Evolutionary conservation across 768 basidiomycete genomes (phyloP).

Genomic region (Hygrophorus russula): DNA sequence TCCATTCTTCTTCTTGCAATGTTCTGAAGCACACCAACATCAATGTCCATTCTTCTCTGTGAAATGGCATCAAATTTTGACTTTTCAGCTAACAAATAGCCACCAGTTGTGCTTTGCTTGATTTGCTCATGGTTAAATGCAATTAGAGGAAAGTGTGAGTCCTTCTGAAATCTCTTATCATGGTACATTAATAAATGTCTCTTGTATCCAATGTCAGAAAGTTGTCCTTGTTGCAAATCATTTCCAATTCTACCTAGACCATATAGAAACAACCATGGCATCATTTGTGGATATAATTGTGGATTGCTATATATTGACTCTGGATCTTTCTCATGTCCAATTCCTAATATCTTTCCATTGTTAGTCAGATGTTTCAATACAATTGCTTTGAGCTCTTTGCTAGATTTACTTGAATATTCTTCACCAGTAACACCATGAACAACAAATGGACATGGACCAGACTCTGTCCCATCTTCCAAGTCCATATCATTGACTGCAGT

Average conservation of each 20-base stretch:
- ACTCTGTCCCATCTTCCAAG: slow-evolving; percentile 12
- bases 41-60: slow-evolving; percentile 11
- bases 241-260: slow-evolving; percentile 20
- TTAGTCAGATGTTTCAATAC: slow-evolving; percentile 9
- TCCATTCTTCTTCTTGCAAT: slow-evolving; percentile 12
- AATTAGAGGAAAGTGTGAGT: slow-evolving; percentile 15
- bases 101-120: slow-evolving; percentile 12
- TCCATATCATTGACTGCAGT: slow-evolving; percentile 11
- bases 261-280: slow-evolving; percentile 30
- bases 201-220: slow-evolving; percentile 16
- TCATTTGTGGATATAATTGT: slow-evolving; percentile 18
- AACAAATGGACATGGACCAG: slow-evolving; percentile 17
- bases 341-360: slow-evolving; percentile 10
- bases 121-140: slow-evolving; percentile 22
- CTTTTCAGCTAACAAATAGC: slow-evolving; percentile 18
- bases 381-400: slow-evolving; percentile 10
- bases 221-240: background rate
- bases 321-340: slow-evolving; percentile 11
- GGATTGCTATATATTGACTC: slow-evolving; percentile 17
- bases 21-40: slow-evolving; percentile 13
- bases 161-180: slow-evolving; percentile 19
- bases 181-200: slow-evolving; percentile 18
- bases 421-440: slow-evolving; percentile 17
- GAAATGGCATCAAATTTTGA: slow-evolving; percentile 16
- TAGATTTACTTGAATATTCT: slow-evolving; percentile 7